Percentiles rank a stretch among this genome's conserved stretches.
phyloP scores from a whole-genome alignment of 345 rosid genomes.

The Citrus sp. region DNA sequence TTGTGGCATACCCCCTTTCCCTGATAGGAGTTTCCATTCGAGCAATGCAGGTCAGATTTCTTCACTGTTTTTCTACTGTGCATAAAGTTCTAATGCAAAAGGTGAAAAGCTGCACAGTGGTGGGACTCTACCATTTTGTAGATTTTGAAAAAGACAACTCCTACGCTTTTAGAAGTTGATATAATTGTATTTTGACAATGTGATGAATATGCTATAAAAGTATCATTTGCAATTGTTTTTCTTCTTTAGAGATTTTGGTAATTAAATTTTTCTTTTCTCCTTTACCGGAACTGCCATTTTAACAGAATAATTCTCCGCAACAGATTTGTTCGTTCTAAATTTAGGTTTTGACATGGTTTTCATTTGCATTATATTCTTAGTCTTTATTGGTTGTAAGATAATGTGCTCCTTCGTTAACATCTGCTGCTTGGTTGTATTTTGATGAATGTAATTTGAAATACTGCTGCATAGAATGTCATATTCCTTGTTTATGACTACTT shows the following conservation, averaged over 20 bases:
- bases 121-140: background rate
- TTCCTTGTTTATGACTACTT: background rate
- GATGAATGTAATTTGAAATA: background rate
- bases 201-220: background rate
- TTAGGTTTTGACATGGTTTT: background rate
- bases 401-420: background rate
- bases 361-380: background rate
- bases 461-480: background rate
- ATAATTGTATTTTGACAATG: background rate
- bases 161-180: background rate
- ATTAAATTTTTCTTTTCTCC: background rate
- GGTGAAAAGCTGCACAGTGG: background rate
- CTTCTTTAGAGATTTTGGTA: background rate
- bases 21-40: slow-evolving; percentile 80
- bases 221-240: background rate
- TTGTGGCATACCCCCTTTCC: slow-evolving; percentile 80
- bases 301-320: background rate
- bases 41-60: slow-evolving; percentile 78
- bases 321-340: background rate
- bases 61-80: background rate
- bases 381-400: background rate
- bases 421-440: background rate
- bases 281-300: background rate
- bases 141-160: background rate
- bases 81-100: background rate